phyloP scores from a whole-genome alignment of 441 rosid genomes.

The Pelargonium cotyledonis region DNA sequence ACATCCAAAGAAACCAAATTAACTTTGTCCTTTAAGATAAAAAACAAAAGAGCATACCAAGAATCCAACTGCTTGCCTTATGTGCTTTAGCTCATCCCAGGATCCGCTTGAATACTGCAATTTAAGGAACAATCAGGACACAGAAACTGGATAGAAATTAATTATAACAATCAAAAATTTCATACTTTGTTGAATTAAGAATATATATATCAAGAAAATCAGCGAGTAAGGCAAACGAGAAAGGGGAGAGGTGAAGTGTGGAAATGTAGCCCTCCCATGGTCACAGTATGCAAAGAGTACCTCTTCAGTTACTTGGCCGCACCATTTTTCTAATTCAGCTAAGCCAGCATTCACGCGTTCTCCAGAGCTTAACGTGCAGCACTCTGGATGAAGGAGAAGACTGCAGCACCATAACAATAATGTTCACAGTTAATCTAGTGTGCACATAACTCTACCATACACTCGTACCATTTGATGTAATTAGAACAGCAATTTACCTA shows the following conservation, averaged over 20 bases:
- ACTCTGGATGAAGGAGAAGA: constrained; percentile 55
- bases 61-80: constrained; percentile 59
- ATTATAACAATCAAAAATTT: not conserved
- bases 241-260: not conserved
- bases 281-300: constrained; percentile 22
- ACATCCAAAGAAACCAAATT: not conserved
- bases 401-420: constrained; percentile 32
- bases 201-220: too few species aligned
- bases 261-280: not conserved
- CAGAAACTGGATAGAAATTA: not conserved
- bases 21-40: not conserved
- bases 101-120: constrained; percentile 52
- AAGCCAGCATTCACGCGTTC: constrained; percentile 61
- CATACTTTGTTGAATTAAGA: too few species aligned
- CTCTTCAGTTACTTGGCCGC: constrained; percentile 46
- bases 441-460: not conserved
- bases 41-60: constrained; percentile 39
- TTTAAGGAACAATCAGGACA: constrained; percentile 15
- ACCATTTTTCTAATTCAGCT: constrained; percentile 57
- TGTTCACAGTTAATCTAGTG: constrained; percentile 14
- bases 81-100: constrained; percentile 69
- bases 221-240: not conserved
- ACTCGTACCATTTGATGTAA: constrained; percentile 8
- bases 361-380: constrained; percentile 62
- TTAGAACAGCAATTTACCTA: constrained; percentile 32